A percentile compares a stretch with the other conserved stretches of the same genome.
These are phyloP conservation scores for Apophysomyces elegans DNA, from an alignment of 371 early-diverging fungal species.

Conservation along the genomic window DNA sequence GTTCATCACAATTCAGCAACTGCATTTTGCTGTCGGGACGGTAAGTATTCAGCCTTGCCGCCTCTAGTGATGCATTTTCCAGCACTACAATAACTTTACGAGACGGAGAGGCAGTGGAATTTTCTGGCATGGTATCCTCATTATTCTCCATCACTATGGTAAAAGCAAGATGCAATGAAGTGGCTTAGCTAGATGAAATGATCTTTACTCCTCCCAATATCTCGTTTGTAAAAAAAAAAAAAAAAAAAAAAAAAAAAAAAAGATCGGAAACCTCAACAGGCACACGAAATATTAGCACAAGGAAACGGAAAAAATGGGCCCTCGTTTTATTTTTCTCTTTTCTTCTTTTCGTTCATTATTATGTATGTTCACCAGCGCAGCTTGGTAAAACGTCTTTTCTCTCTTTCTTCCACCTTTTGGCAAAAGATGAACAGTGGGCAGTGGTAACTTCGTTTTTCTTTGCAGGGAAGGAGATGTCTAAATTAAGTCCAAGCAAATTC, in stretches of 20 bases:
- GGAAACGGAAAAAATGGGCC: not conserved
- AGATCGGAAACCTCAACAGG: no score
- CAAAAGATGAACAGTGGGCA: no score
- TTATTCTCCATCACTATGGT: not conserved
- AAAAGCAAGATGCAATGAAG: not conserved
- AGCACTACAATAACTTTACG: slow-evolving; percentile 88
- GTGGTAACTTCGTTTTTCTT: no score
- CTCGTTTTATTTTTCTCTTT: not conserved
- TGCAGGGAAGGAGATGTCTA: not conserved
- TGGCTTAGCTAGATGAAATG: not conserved
- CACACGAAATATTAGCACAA: no score
- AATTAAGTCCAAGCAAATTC: slow-evolving; percentile 1
- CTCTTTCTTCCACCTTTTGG: no score
- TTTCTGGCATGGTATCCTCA: not conserved
- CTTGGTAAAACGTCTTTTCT: no score
- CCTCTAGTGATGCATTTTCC: slow-evolving; percentile 90
- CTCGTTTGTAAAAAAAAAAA: no score
- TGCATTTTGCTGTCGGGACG: slow-evolving; percentile 85
- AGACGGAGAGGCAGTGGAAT: not conserved
- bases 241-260: no score
- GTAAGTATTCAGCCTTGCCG: slow-evolving; percentile 82
- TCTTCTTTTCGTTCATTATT: not conserved
- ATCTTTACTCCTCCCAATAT: not conserved
- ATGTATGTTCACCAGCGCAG: no score
- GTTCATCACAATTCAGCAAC: slow-evolving; percentile 96